These are phyloP conservation scores for Auxenochlorella protothecoides DNA, from an alignment of 139 green algal genomes.

Conservation along the genomic window DNA sequence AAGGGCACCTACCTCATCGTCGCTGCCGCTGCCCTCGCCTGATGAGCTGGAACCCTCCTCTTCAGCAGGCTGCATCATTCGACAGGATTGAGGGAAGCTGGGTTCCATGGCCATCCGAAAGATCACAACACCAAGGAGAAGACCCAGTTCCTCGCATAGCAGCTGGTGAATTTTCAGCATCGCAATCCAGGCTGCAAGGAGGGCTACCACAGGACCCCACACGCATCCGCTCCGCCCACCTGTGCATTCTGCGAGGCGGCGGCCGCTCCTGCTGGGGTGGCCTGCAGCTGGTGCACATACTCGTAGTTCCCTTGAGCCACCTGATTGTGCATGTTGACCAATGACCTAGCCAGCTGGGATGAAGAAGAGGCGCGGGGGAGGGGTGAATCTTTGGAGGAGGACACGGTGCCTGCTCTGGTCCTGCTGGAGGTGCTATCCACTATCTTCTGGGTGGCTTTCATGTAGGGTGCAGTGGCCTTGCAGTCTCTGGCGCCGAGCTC, in stretches of 20 bases:
- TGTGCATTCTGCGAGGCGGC: neutral
- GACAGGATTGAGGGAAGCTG: too few species aligned
- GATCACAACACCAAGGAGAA: neutral
- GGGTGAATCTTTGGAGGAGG: neutral
- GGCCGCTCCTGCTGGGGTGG: neutral
- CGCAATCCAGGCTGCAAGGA: too few species aligned
- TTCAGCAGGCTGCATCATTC: neutral
- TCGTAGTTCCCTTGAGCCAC: conserved; percentile 22
- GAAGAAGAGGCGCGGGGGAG: neutral
- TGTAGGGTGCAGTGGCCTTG: too few species aligned
- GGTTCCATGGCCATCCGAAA: neutral
- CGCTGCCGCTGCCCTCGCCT: conserved; percentile 7
- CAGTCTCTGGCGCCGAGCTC: too few species aligned
- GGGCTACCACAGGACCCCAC: neutral
- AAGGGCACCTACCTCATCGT: neutral
- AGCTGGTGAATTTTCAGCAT: neutral
- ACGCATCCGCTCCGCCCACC: neutral
- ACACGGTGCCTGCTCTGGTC: neutral
- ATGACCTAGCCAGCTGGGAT: conserved; percentile 16
- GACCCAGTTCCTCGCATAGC: neutral
- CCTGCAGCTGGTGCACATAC: conserved; percentile 15
- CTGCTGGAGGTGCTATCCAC: neutral
- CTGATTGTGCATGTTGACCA: conserved; percentile 34
- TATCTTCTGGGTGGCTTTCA: too few species aligned
- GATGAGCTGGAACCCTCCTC: conserved; percentile 9